These are phyloP conservation scores for Acacia concinna DNA, from an alignment of 331 rosid species.

Conservation along the genomic window DNA sequence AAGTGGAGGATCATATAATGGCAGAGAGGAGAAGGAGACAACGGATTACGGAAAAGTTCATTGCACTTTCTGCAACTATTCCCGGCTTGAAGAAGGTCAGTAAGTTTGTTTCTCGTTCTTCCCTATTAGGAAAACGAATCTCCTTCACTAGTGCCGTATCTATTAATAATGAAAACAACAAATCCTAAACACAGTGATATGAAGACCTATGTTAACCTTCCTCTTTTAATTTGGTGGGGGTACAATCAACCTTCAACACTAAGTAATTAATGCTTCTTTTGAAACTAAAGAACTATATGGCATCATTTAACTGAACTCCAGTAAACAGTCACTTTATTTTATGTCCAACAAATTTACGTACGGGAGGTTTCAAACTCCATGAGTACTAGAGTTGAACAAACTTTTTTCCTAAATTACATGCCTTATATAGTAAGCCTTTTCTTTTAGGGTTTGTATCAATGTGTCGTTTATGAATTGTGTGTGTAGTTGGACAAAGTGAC, in stretches of 20 bases:
- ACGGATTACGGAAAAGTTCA: neutral
- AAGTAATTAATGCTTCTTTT: too few relatives aligned
- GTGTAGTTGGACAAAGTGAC: slow-evolving; percentile 69
- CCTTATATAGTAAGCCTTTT: too few relatives aligned
- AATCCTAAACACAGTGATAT: neutral
- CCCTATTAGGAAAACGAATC: too few relatives aligned
- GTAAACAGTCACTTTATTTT: neutral
- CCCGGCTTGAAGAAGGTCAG: neutral
- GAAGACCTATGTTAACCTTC: too few relatives aligned
- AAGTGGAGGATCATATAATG: neutral
- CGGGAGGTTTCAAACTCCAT: neutral
- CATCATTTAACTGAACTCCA: neutral
- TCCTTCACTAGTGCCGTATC: neutral
- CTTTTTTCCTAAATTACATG: neutral
- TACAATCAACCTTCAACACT: too few relatives aligned
- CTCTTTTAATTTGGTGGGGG: too few relatives aligned
- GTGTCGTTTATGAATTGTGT: neutral
- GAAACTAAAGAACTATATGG: neutral
- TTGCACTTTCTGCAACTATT: neutral
- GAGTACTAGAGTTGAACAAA: neutral
- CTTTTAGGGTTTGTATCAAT: neutral
- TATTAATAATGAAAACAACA: neutral
- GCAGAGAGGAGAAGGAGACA: neutral
- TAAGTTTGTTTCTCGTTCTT: too few relatives aligned
- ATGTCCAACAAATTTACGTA: neutral